Conservation (phyloP, 1,284 basidiomycete genomes). For the Cryptococcus depauperatus region DNA sequence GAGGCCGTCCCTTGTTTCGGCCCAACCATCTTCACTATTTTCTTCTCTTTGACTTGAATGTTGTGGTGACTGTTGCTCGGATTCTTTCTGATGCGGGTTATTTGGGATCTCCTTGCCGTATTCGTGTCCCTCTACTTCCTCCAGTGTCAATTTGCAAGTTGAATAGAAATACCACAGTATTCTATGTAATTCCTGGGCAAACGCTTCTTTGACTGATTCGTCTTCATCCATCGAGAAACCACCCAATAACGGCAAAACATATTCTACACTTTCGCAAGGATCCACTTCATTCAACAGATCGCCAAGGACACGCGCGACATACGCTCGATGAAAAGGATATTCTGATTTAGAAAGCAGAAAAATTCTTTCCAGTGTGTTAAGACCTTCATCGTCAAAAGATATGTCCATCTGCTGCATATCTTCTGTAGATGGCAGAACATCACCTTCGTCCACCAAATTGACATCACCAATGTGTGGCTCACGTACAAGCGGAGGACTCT, state of each 20-base stretch:
- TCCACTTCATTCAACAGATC: conserved; percentile 65
- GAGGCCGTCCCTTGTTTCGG: neutral
- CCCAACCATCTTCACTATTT: conserved; percentile 6
- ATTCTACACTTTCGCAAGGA: conserved; percentile 84
- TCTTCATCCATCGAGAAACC: conserved; percentile 84
- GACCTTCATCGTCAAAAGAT: conserved; percentile 54
- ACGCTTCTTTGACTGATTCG: conserved; percentile 82
- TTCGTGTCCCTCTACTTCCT: conserved; percentile 10
- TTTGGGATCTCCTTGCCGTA: too few relatives aligned
- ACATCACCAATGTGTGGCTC: conserved; percentile 15
- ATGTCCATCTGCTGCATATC: conserved; percentile 33
- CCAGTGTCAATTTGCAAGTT: conserved; percentile 41
- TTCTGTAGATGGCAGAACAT: conserved; percentile 27
- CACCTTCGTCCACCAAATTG: conserved; percentile 35
- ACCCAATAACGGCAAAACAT: conserved; percentile 82
- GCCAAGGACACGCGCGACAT: conserved; percentile 72
- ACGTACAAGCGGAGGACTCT: too few relatives aligned
- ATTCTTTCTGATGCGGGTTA: too few relatives aligned
- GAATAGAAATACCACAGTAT: conserved; percentile 95
- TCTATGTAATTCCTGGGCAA: conserved; percentile 69
- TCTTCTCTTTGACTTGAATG: too few relatives aligned
- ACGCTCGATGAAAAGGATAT: conserved; percentile 72
- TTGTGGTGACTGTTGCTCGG: too few relatives aligned
- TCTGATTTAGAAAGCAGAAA: conserved; percentile 86
- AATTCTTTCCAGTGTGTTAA: conserved; percentile 82